Conservation (phyloP, 108 stramenopile genomes). For the Fragilariopsis cylindrus region DNA sequence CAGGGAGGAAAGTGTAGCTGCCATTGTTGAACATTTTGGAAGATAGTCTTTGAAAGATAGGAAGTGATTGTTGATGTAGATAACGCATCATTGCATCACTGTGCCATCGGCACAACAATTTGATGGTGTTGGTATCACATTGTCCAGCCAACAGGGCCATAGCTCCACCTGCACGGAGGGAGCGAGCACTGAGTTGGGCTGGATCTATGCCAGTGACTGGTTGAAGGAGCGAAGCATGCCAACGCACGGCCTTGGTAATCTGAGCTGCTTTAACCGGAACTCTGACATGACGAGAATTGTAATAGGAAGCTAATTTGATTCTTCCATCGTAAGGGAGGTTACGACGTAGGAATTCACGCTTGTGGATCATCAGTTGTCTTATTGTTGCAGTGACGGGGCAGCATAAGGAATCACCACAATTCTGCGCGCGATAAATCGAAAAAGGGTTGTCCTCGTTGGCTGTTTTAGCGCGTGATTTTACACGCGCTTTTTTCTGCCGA, state of each 20-base stretch:
- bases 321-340: no score
- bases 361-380: neutral
- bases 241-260: conserved; percentile 8
- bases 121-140: conserved; percentile 46
- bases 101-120: conserved; percentile 53
- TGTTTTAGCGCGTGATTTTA: no score
- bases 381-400: neutral
- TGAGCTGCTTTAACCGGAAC: neutral
- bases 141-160: conserved; percentile 46
- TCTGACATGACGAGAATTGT: neutral
- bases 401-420: conserved; percentile 14
- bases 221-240: conserved; percentile 15
- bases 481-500: no score
- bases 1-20: conserved; percentile 32
- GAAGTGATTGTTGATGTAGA: conserved; percentile 40
- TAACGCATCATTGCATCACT: conserved; percentile 57
- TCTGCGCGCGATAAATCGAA: no score
- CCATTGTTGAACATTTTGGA: conserved; percentile 33
- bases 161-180: conserved; percentile 54
- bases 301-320: conserved; percentile 26
- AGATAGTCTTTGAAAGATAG: conserved; percentile 33
- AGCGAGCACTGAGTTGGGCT: conserved; percentile 35
- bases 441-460: no score
- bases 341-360: conserved; percentile 35
- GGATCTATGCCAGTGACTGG: conserved; percentile 33